Percentiles rank a stretch among this genome's conserved stretches.
Evolutionary conservation across 2,329 filamentous ascomycete species (phyloP).

Genomic region (Alternaria novae-zelandiae): DNA sequence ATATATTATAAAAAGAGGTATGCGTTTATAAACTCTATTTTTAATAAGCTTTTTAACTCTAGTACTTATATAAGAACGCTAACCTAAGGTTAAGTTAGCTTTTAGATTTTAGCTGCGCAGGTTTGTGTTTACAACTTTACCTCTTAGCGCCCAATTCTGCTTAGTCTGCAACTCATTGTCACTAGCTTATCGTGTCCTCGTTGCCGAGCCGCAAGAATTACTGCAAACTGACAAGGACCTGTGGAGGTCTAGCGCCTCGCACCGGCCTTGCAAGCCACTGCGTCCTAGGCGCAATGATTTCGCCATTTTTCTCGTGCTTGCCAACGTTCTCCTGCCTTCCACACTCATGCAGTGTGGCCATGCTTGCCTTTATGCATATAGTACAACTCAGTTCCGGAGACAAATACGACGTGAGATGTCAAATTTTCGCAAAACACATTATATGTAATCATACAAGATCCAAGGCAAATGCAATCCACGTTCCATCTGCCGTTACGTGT

Average conservation of each 20-base stretch:
- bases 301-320: background rate
- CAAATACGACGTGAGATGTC: background rate
- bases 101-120: no score
- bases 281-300: background rate
- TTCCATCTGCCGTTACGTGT: conserved; percentile 2
- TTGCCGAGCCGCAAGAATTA: background rate
- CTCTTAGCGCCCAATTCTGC: no score
- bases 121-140: no score
- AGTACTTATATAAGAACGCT: no score
- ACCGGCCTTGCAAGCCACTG: background rate
- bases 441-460: conserved; percentile 16
- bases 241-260: background rate
- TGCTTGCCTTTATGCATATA: background rate
- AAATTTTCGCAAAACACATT: conserved; percentile 1
- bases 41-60: no score
- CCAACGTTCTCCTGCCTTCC: background rate
- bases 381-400: background rate
- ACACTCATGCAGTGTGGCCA: background rate
- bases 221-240: background rate
- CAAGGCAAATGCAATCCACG: conserved; percentile 3
- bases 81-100: no score
- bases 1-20: no score
- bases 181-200: background rate
- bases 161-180: background rate
- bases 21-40: no score